A percentile compares a stretch with the other conserved stretches of the same genome.
Evolutionary conservation across 495 filamentous ascomycete genomes (phyloP).

Genomic region (Penicillium ochrochloron): DNA sequence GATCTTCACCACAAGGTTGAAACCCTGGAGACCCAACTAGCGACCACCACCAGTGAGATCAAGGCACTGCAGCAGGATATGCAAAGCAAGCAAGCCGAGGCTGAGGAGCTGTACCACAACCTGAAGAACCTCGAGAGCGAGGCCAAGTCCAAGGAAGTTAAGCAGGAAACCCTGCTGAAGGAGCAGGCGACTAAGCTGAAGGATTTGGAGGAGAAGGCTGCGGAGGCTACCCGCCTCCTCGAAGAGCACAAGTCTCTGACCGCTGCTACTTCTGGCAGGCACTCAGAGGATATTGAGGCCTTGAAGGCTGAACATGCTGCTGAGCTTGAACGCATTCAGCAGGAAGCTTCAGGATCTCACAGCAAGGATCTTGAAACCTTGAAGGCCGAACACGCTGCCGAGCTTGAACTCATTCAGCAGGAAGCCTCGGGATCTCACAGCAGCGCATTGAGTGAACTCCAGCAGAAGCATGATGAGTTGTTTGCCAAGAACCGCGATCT

Average conservation of each 20-base stretch:
- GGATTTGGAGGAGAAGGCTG: conserved; percentile 41
- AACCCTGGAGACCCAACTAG: conserved; percentile 44
- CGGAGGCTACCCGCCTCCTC: conserved; percentile 38
- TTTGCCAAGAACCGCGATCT: conserved; percentile 39
- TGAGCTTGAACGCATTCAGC: conserved; percentile 37
- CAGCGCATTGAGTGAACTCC: conserved; percentile 41
- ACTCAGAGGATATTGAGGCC: conserved; percentile 37
- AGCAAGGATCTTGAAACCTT: conserved; percentile 38
- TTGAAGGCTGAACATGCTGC: conserved; percentile 37
- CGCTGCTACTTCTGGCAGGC: conserved; percentile 34
- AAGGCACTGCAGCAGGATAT: conserved; percentile 48
- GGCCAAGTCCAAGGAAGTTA: conserved; percentile 42
- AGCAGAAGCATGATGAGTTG: conserved; percentile 47
- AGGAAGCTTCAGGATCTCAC: conserved; percentile 38
- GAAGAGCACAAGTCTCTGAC: conserved; percentile 39
- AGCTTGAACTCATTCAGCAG: conserved; percentile 36
- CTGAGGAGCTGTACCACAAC: conserved; percentile 42
- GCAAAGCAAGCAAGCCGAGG: conserved; percentile 45
- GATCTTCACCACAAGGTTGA: conserved; percentile 46
- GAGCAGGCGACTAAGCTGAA: conserved; percentile 41
- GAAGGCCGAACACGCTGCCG: conserved; percentile 38
- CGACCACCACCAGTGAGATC: conserved; percentile 44
- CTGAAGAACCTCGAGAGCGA: conserved; percentile 41
- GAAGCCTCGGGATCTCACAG: conserved; percentile 40
- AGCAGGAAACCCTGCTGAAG: conserved; percentile 36